Conservation (phyloP, 2,329 filamentous ascomycete genomes). For the Clonostachys byssicola region DNA sequence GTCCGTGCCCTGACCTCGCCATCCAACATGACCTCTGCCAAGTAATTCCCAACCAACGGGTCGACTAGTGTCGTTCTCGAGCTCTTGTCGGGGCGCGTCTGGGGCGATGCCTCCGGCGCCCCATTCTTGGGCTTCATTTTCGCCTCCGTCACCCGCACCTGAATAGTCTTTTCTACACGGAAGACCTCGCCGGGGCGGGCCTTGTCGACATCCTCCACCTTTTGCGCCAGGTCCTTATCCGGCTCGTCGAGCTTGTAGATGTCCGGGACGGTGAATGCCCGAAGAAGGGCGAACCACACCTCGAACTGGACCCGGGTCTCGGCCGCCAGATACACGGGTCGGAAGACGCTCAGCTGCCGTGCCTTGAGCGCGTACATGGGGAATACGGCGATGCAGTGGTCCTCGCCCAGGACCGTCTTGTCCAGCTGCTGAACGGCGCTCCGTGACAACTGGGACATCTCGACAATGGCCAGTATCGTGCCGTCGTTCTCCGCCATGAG, state of each 20-base stretch:
- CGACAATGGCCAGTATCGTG: constrained; percentile 74
- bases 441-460: constrained; percentile 82
- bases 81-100: constrained; percentile 10
- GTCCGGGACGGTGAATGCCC: constrained; percentile 89
- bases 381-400: constrained; percentile 93
- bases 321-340: constrained; percentile 85
- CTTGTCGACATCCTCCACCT: constrained; percentile 28
- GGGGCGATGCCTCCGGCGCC: constrained; percentile 11
- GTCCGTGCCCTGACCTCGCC: constrained; percentile 76
- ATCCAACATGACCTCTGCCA: constrained; percentile 76
- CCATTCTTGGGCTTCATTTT: constrained; percentile 43
- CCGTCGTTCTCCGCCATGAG: constrained; percentile 84
- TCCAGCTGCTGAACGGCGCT: constrained; percentile 90
- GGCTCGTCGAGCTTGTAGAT: constrained; percentile 65
- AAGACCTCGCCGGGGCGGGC: constrained; percentile 48
- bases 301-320: constrained; percentile 90
- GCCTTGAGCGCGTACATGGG: constrained; percentile 81
- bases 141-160: constrained; percentile 56
- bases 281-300: constrained; percentile 90
- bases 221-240: constrained; percentile 34
- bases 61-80: constrained; percentile 22
- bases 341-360: constrained; percentile 69
- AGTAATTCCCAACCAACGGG: constrained; percentile 60
- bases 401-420: constrained; percentile 83
- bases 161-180: constrained; percentile 57